These are phyloP conservation scores for Mucor plumbeus DNA, from an alignment of 371 early-diverging fungal species.

Conservation along the genomic window DNA sequence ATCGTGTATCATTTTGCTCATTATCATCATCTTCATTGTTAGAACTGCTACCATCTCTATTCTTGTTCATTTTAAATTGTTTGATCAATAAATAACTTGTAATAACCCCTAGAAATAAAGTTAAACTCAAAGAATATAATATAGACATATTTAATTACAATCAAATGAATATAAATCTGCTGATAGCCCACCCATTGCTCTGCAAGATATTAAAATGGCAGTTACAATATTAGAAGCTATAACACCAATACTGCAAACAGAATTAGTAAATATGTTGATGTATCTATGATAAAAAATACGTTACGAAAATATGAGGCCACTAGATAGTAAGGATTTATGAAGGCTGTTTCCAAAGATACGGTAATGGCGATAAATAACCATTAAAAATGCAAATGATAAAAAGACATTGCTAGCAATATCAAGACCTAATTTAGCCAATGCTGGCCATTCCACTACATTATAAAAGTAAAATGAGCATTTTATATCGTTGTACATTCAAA, in stretches of 20 bases:
- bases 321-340: conserved; percentile 42
- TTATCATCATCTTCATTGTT: background rate
- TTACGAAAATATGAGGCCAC: conserved; percentile 51
- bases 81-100: conserved; percentile 46
- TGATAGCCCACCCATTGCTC: conserved; percentile 43
- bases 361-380: conserved; percentile 47
- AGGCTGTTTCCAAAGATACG: conserved; percentile 41
- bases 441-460: conserved; percentile 51
- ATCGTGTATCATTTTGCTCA: background rate
- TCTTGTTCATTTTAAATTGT: conserved; percentile 36
- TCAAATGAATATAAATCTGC: conserved; percentile 54
- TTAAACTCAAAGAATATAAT: background rate
- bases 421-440: conserved; percentile 47
- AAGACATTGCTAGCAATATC: conserved; percentile 50
- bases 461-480: background rate
- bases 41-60: background rate
- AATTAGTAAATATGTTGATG: background rate
- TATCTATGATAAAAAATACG: background rate
- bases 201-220: conserved; percentile 42
- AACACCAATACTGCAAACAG: conserved; percentile 41
- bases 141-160: conserved; percentile 31
- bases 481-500: background rate
- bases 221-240: conserved; percentile 44
- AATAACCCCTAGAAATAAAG: conserved; percentile 38
- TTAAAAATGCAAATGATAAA: conserved; percentile 44